phyloP scores from a whole-genome alignment of 2,329 filamentous ascomycete species.

The Leptographium lundbergii region DNA sequence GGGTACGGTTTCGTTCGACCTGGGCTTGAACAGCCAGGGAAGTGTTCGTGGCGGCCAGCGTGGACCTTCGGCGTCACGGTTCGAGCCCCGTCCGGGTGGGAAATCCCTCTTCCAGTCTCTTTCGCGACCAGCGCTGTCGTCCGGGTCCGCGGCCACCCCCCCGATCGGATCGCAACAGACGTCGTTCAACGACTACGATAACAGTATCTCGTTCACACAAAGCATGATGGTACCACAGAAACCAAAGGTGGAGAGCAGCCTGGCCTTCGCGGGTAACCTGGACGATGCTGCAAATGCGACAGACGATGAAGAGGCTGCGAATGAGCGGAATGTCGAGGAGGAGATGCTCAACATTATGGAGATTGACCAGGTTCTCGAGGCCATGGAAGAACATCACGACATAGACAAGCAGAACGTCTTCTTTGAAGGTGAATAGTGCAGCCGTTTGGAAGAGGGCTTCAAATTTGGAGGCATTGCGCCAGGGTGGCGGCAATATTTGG shows the following conservation, averaged over 20 bases:
- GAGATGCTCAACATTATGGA: conserved; percentile 55
- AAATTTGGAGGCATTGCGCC: not conserved
- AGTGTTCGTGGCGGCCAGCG: conserved; percentile 17
- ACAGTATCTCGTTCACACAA: conserved; percentile 16
- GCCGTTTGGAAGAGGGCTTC: not conserved
- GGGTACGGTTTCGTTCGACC: conserved; percentile 34
- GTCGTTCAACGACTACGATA: conserved; percentile 12
- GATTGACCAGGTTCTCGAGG: conserved; percentile 47
- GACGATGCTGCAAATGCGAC: conserved; percentile 39
- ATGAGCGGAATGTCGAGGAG: conserved; percentile 39
- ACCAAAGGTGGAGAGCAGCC: conserved; percentile 13
- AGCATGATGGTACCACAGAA: conserved; percentile 15
- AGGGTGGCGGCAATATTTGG: not conserved
- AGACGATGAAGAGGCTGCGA: conserved; percentile 33
- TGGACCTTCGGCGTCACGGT: conserved; percentile 9
- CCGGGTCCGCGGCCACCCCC: not conserved
- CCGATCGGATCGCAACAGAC: not conserved
- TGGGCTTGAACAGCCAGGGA: conserved; percentile 29
- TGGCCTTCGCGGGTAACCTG: conserved; percentile 39
- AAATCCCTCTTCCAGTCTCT: conserved; percentile 8
- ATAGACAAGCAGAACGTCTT: conserved; percentile 21
- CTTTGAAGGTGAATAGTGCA: conserved; percentile 12
- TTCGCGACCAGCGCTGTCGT: not conserved
- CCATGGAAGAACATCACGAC: conserved; percentile 36
- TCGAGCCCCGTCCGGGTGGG: not conserved